These are phyloP conservation scores for Metschnikowia bowlesiae DNA, from an alignment of 805 yeast genomes.

Conservation along the genomic window DNA sequence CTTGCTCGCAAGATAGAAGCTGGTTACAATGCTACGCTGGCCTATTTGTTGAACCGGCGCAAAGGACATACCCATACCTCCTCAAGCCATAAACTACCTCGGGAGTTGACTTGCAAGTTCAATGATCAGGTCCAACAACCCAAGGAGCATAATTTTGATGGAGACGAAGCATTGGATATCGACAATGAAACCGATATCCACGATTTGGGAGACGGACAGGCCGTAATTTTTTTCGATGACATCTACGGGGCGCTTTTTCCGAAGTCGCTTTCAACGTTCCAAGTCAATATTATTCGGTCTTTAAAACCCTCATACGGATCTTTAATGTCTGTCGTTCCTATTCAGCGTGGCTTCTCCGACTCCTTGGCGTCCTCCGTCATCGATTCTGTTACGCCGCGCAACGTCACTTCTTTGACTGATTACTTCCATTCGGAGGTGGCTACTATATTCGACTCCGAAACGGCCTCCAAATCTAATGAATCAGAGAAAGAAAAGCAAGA, in stretches of 20 bases:
- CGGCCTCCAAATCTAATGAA: constrained; percentile 4
- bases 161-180: constrained; percentile 13
- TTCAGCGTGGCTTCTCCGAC: constrained; percentile 47
- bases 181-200: constrained; percentile 27
- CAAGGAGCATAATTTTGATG: constrained; percentile 4
- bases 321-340: constrained; percentile 44
- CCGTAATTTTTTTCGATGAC: constrained; percentile 38
- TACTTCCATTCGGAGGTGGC: constrained; percentile 28
- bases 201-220: constrained; percentile 30
- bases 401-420: constrained; percentile 32
- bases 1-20: constrained; percentile 58
- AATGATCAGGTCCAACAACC: constrained; percentile 12
- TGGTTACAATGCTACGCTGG: constrained; percentile 40
- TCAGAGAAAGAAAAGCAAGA: constrained; percentile 17
- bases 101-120: constrained; percentile 19
- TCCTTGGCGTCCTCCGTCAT: constrained; percentile 29
- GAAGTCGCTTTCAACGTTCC: constrained; percentile 37
- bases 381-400: constrained; percentile 28
- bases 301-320: constrained; percentile 32
- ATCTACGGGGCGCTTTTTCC: constrained; percentile 47
- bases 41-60: constrained; percentile 4
- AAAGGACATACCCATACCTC: not conserved
- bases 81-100: constrained; percentile 4
- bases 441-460: constrained; percentile 17
- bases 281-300: constrained; percentile 32